These are phyloP conservation scores for Amanita brunnescens DNA, from an alignment of 768 basidiomycete genomes.

Conservation along the genomic window DNA sequence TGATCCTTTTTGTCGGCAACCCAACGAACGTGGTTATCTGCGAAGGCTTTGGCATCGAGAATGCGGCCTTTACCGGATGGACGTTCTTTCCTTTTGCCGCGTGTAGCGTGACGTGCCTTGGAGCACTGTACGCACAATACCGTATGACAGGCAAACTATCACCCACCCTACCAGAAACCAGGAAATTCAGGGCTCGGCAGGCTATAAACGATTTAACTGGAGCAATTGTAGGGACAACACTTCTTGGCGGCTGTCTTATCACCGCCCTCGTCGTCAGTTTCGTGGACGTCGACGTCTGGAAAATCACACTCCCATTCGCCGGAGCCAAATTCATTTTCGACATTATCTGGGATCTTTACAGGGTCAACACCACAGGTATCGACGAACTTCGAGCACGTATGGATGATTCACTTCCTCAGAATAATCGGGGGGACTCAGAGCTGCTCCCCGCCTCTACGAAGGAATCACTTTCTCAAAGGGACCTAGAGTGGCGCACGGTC, in stretches of 20 bases:
- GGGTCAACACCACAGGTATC: constrained; percentile 17
- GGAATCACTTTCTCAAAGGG: neutral
- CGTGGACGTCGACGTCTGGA: constrained; percentile 73
- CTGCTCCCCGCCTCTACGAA: neutral
- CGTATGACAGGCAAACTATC: constrained; percentile 47
- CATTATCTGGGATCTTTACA: constrained; percentile 46
- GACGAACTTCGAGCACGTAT: neutral
- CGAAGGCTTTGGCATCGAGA: constrained; percentile 75
- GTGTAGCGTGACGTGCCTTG: constrained; percentile 52
- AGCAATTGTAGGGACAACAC: constrained; percentile 61
- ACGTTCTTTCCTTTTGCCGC: constrained; percentile 75
- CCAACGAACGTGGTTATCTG: constrained; percentile 93
- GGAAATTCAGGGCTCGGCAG: constrained; percentile 39
- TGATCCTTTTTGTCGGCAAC: constrained; percentile 77
- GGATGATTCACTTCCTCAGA: neutral
- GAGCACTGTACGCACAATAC: constrained; percentile 53
- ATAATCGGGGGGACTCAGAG: neutral
- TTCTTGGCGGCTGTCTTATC: constrained; percentile 61
- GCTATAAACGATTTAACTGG: constrained; percentile 68
- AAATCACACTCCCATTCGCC: constrained; percentile 78
- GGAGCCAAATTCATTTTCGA: constrained; percentile 65
- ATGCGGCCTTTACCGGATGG: constrained; percentile 74
- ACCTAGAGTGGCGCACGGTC: too few relatives aligned
- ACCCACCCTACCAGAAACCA: constrained; percentile 25
- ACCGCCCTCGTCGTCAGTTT: constrained; percentile 72